A percentile compares a stretch with the other conserved stretches of the same genome.
Evolutionary conservation across 345 rosid genomes (phyloP).

Genomic region (Syzygium aqueum): DNA sequence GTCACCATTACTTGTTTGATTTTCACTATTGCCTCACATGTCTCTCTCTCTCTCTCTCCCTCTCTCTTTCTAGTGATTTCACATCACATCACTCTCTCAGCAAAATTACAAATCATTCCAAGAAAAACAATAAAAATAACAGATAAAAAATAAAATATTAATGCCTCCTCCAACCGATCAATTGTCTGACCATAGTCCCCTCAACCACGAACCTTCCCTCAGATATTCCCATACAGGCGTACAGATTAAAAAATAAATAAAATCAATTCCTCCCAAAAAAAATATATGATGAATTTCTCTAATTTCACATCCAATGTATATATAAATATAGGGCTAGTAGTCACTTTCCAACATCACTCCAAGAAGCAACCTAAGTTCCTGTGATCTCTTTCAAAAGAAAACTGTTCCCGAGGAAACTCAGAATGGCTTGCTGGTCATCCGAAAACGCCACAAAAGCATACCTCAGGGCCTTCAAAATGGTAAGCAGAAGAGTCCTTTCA

Average conservation of each 20-base stretch:
- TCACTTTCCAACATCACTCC: neutral
- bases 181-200: neutral
- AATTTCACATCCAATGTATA: neutral
- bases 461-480: conserved; percentile 39
- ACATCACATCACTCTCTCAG: neutral
- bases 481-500: neutral
- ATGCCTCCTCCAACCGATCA: neutral
- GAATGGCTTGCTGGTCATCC: conserved; percentile 34
- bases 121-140: neutral
- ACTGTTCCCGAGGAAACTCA: neutral
- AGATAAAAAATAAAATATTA: neutral
- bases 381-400: neutral
- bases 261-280: neutral
- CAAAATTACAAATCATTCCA: neutral
- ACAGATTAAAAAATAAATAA: neutral
- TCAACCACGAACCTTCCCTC: neutral
- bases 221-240: neutral
- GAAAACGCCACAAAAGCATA: conserved; percentile 57
- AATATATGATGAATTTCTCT: neutral
- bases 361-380: neutral
- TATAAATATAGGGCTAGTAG: neutral
- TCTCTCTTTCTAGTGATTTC: no score
- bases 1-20: neutral
- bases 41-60: no score
- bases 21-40: neutral